Evolutionary conservation across 805 yeast genomes (phyloP).

Genomic region (Danielia oregonensis): DNA sequence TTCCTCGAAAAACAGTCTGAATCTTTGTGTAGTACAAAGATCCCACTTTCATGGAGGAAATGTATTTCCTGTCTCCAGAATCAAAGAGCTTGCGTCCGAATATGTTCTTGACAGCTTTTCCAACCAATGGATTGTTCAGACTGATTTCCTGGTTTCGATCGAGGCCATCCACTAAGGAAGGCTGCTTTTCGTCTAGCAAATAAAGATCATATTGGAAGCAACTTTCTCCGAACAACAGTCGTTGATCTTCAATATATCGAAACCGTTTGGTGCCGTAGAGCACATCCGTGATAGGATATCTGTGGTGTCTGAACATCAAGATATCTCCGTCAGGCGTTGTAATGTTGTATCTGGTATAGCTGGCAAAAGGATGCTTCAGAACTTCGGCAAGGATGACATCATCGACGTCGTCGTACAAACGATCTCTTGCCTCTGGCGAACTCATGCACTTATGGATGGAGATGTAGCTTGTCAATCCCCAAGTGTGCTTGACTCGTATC

Average conservation of each 20-base stretch:
- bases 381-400: slow-evolving; percentile 10
- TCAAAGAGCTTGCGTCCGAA: not conserved
- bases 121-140: not conserved
- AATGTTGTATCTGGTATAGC: slow-evolving; percentile 11
- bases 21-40: not conserved
- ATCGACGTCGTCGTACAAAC: slow-evolving; percentile 9
- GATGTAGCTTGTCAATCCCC: slow-evolving; percentile 10
- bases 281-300: slow-evolving; percentile 10
- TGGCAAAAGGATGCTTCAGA: slow-evolving; percentile 4
- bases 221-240: not conserved
- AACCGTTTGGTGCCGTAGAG: slow-evolving; percentile 2
- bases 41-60: not conserved
- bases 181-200: not conserved
- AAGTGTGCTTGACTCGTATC: not conserved
- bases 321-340: slow-evolving; percentile 4
- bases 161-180: not conserved
- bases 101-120: not conserved
- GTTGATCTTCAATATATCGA: not conserved
- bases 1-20: not conserved
- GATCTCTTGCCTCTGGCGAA: slow-evolving; percentile 9
- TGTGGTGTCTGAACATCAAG: slow-evolving; percentile 6
- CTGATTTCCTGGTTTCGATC: not conserved
- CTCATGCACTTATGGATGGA: slow-evolving; percentile 7
- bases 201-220: not conserved
- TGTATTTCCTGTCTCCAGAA: not conserved